Conservation (phyloP, 2,329 filamentous ascomycete species). For the Arthrobotrys sinensis region DNA sequence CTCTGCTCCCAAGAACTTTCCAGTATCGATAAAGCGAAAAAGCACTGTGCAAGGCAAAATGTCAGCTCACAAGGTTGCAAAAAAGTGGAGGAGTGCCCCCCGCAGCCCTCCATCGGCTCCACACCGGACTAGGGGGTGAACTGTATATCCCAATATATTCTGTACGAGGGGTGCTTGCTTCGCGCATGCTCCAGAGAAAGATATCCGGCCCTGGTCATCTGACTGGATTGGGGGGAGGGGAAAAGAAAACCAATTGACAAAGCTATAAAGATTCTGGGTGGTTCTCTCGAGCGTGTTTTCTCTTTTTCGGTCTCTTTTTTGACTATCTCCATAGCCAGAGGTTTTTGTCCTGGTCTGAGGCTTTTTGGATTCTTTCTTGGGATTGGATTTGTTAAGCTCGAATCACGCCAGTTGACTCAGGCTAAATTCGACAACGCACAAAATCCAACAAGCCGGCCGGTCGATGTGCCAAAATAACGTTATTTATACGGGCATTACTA, state of each 20-base stretch:
- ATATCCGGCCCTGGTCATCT: slow-evolving; percentile 26
- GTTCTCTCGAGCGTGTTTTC: slow-evolving; percentile 6
- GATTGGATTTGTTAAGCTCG: slow-evolving; percentile 2
- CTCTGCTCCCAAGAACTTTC: not conserved
- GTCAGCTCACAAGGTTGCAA: slow-evolving; percentile 20
- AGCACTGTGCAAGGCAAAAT: not conserved
- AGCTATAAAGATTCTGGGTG: slow-evolving; percentile 37
- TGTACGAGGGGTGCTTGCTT: slow-evolving; percentile 8
- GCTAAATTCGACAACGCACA: slow-evolving; percentile 22
- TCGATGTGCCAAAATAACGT: slow-evolving; percentile 1
- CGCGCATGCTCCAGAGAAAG: slow-evolving; percentile 6
- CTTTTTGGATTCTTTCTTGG: not conserved
- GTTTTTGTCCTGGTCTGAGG: slow-evolving; percentile 5
- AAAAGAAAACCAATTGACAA: slow-evolving; percentile 4
- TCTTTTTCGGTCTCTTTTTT: not conserved
- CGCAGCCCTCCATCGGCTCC: slow-evolving; percentile 7
- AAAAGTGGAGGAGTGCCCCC: slow-evolving; percentile 53
- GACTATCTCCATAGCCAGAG: not conserved
- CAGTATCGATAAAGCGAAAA: slow-evolving; percentile 39
- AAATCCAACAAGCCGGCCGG: slow-evolving; percentile 4
- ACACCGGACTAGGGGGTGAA: slow-evolving; percentile 39
- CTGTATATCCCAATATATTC: slow-evolving; percentile 36
- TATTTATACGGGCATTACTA: slow-evolving; percentile 15
- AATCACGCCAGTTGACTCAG: slow-evolving; percentile 5
- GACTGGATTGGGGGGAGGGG: slow-evolving; percentile 21